Evolutionary conservation across 345 rosid species (phyloP).

Genomic region (Gossypium bickii): DNA sequence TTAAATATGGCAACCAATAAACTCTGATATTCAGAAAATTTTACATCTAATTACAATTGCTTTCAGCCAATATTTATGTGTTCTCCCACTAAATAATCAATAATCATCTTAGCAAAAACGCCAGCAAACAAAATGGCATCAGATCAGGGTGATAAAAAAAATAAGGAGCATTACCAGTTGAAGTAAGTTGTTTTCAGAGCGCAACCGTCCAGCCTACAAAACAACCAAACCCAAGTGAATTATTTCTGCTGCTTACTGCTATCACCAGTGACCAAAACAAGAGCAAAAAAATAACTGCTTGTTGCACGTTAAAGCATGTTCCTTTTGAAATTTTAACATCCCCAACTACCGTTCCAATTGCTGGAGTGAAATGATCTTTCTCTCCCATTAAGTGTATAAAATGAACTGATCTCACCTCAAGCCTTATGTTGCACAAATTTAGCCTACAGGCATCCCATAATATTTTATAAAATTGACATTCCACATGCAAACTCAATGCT

Average conservation of each 20-base stretch:
- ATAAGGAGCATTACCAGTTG: constrained; percentile 60
- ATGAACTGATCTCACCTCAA: not conserved
- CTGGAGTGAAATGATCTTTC: not conserved
- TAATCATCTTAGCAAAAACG: constrained; percentile 8
- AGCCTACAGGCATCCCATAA: not conserved
- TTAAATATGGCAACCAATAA: not conserved
- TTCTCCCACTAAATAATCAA: constrained; percentile 3
- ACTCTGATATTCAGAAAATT: not conserved
- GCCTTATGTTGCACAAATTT: not conserved
- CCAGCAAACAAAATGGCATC: constrained; percentile 4
- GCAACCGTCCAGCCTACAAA: constrained; percentile 53
- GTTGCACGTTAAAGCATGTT: constrained; percentile 1
- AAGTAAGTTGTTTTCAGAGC: constrained; percentile 70
- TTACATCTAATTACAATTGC: not conserved
- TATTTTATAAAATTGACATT: constrained; percentile 2
- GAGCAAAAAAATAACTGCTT: not conserved
- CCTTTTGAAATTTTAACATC: not conserved
- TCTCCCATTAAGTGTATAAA: not conserved
- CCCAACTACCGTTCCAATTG: not conserved
- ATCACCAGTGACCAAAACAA: not conserved
- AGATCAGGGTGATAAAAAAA: constrained; percentile 5
- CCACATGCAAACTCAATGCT: constrained; percentile 2
- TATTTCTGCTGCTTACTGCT: not conserved
- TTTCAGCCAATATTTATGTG: constrained; percentile 1
- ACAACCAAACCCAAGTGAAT: constrained; percentile 8